phyloP scores from a whole-genome alignment of 2,329 filamentous ascomycete species.

The Penicillium concentricum region DNA sequence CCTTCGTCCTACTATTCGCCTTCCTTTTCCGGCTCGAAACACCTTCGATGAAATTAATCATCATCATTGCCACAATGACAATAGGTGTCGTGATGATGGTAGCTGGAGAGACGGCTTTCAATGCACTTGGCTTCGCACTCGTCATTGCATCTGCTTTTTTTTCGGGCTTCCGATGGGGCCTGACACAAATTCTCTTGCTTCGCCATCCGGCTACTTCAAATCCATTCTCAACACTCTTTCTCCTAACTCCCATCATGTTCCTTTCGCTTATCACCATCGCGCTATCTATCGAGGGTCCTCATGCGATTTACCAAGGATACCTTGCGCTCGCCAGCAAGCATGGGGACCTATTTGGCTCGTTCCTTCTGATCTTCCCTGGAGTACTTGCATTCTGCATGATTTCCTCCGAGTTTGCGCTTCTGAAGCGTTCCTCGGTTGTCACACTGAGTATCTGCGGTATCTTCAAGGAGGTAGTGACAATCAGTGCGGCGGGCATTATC shows the following conservation, averaged over 20 bases:
- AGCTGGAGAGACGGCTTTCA: constrained; percentile 87
- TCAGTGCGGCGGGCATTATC: constrained; percentile 79
- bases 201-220: constrained; percentile 94
- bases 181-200: constrained; percentile 94
- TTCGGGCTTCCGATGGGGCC: constrained; percentile 93
- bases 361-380: constrained; percentile 85
- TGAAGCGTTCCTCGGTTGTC: constrained; percentile 93
- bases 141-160: constrained; percentile 94
- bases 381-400: constrained; percentile 95
- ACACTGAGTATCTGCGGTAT: constrained; percentile 96
- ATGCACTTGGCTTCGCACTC: constrained; percentile 80
- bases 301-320: constrained; percentile 66
- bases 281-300: constrained; percentile 78
- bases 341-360: constrained; percentile 64
- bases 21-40: constrained; percentile 89
- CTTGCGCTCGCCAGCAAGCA: constrained; percentile 62
- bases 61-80: constrained; percentile 90
- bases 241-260: constrained; percentile 97
- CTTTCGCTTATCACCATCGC: constrained; percentile 75
- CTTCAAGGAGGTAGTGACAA: constrained; percentile 98
- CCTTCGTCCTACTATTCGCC: constrained; percentile 92
- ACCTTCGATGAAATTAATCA: constrained; percentile 79
- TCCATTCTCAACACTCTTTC: constrained; percentile 95
- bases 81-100: constrained; percentile 97
- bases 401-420: constrained; percentile 87